Percentiles rank a stretch among this genome's conserved stretches.
These are phyloP conservation scores for Thuja plicata DNA, from an alignment of 83 land plant species.

Conservation along the genomic window DNA sequence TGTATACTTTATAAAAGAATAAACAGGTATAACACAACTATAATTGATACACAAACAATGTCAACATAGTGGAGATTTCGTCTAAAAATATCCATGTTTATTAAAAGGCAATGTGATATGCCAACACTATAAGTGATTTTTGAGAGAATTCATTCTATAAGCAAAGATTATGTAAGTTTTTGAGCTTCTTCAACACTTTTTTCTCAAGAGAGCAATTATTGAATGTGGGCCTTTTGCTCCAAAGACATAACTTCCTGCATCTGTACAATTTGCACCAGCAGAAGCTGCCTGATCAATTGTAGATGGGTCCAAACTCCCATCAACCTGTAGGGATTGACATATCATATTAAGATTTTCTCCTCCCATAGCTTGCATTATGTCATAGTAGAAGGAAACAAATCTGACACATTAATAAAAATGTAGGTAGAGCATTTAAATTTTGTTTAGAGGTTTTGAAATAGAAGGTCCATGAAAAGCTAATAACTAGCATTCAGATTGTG, in stretches of 20 bases:
- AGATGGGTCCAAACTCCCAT: constrained; percentile 93
- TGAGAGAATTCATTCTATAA: not conserved
- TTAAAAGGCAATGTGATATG: not conserved
- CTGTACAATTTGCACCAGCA: constrained; percentile 98
- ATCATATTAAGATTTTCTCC: not conserved
- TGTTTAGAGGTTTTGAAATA: not conserved
- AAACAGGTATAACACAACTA: not conserved
- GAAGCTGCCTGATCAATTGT: constrained; percentile 84
- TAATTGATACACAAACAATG: not conserved
- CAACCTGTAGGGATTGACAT: constrained; percentile 52
- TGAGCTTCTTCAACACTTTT: constrained; percentile 55
- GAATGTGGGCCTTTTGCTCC: constrained; percentile 76
- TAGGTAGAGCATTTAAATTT: not conserved
- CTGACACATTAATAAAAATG: not conserved
- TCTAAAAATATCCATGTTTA: not conserved
- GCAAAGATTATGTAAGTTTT: not conserved
- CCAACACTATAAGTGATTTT: not conserved
- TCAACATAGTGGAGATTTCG: not conserved
- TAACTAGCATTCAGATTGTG: not conserved
- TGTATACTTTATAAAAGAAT: too few species aligned
- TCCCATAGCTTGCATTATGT: not conserved
- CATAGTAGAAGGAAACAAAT: not conserved
- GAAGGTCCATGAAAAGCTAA: not conserved
- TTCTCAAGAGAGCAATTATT: constrained; percentile 66
- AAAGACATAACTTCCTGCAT: constrained; percentile 93